Percentiles rank a stretch among this genome's conserved stretches.
phyloP scores from a whole-genome alignment of 495 filamentous ascomycete genomes.

The Lepraria neglecta region DNA sequence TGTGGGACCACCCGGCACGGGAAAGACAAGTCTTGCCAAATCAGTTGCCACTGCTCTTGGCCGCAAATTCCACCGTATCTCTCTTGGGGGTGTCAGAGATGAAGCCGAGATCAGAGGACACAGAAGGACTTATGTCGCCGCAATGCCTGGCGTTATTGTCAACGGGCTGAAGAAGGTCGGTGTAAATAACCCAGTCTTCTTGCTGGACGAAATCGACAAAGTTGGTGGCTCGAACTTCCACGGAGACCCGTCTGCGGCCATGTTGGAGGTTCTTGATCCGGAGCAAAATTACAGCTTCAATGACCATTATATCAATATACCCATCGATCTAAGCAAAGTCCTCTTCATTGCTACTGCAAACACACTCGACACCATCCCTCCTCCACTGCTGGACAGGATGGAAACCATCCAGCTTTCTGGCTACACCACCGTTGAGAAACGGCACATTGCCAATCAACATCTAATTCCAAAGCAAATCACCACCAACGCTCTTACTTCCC shows the following conservation, averaged over 20 bases:
- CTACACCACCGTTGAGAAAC: slow-evolving; percentile 97
- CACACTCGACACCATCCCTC: slow-evolving; percentile 87
- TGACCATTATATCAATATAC: slow-evolving; percentile 95
- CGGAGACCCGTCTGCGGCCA: slow-evolving; percentile 95
- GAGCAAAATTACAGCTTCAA: slow-evolving; percentile 94
- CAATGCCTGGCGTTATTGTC: slow-evolving; percentile 95
- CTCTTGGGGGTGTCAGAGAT: slow-evolving; percentile 89
- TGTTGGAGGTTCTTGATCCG: slow-evolving; percentile 97
- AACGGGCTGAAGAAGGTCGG: slow-evolving; percentile 94
- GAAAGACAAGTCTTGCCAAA: slow-evolving; percentile 93
- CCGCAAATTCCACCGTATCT: slow-evolving; percentile 95
- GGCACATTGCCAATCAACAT: slow-evolving; percentile 88
- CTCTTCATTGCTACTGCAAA: slow-evolving; percentile 99
- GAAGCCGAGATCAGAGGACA: slow-evolving; percentile 97
- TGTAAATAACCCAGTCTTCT: slow-evolving; percentile 90
- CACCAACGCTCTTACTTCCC: slow-evolving; percentile 66
- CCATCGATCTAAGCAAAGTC: slow-evolving; percentile 92
- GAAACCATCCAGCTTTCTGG: slow-evolving; percentile 87
- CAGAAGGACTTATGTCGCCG: slow-evolving; percentile 93
- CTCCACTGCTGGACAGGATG: slow-evolving; percentile 94
- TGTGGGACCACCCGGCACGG: slow-evolving; percentile 89
- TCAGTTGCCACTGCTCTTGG: slow-evolving; percentile 88
- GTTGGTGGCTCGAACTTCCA: slow-evolving; percentile 87
- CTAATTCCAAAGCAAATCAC: slow-evolving; percentile 89
- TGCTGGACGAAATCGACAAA: slow-evolving; percentile 99